Conservation (phyloP, 768 basidiomycete genomes). For the Mycena haematopus region DNA sequence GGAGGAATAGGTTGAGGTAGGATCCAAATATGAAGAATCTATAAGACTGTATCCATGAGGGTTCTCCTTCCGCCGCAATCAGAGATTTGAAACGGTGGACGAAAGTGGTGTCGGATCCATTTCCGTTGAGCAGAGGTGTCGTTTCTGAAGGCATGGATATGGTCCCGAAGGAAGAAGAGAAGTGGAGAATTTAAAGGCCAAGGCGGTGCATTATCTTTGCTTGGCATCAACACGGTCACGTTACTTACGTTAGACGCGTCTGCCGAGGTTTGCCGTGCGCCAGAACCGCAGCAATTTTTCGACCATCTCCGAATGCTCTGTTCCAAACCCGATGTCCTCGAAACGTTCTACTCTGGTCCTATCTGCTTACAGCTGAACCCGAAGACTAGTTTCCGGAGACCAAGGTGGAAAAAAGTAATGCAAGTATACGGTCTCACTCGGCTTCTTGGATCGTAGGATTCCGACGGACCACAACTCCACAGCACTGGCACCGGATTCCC, state of each 20-base stretch:
- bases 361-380: too few relatives aligned
- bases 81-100: slow-evolving; percentile 44
- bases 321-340: too few relatives aligned
- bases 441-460: too few relatives aligned
- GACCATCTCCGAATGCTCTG: too few relatives aligned
- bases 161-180: slow-evolving; percentile 40
- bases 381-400: too few relatives aligned
- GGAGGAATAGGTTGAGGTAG: slow-evolving; percentile 78
- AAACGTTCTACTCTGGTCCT: too few relatives aligned
- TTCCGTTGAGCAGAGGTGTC: slow-evolving; percentile 56
- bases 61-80: slow-evolving; percentile 67
- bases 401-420: too few relatives aligned
- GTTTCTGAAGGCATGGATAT: slow-evolving; percentile 44
- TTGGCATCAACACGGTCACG: slow-evolving; percentile 6
- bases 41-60: slow-evolving; percentile 63
- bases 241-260: too few relatives aligned
- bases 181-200: slow-evolving; percentile 23
- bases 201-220: neutral
- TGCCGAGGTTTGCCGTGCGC: too few relatives aligned
- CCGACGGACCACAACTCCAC: too few relatives aligned
- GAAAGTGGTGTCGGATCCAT: slow-evolving; percentile 37
- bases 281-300: too few relatives aligned
- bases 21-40: slow-evolving; percentile 66
- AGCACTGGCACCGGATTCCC: neutral
- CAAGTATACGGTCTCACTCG: too few relatives aligned